Conservation (phyloP, 192 early-diverging fungal species). For the Jimgerdemannia flammicorona region DNA sequence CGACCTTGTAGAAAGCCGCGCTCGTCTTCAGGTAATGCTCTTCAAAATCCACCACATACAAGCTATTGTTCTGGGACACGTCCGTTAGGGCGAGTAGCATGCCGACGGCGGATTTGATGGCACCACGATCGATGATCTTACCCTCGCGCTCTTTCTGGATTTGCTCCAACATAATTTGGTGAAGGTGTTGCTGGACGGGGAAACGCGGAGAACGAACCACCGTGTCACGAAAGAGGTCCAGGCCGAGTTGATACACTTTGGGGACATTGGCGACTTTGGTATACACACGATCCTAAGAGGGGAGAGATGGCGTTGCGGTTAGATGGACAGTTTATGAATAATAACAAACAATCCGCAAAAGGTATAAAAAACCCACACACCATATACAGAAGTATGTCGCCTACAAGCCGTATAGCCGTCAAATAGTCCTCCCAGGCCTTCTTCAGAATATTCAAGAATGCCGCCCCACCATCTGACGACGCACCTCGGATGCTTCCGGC, state of each 20-base stretch:
- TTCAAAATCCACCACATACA: constrained; percentile 84
- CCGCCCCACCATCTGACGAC: constrained; percentile 29
- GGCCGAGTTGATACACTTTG: constrained; percentile 73
- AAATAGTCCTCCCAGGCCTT: constrained; percentile 85
- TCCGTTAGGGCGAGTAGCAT: constrained; percentile 73
- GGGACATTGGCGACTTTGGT: constrained; percentile 61
- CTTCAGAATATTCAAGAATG: constrained; percentile 66
- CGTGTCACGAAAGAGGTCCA: constrained; percentile 82
- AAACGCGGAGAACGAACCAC: constrained; percentile 55
- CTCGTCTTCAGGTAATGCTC: constrained; percentile 68
- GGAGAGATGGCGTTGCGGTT: too few species aligned
- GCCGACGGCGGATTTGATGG: constrained; percentile 62
- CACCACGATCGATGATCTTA: constrained; percentile 71
- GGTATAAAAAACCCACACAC: constrained; percentile 37
- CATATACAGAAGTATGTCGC: constrained; percentile 86
- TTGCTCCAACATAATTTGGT: constrained; percentile 66
- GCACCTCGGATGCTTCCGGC: not conserved
- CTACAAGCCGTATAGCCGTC: constrained; percentile 77
- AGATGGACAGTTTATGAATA: too few species aligned
- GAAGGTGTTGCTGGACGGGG: constrained; percentile 53
- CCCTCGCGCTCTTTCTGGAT: constrained; percentile 78
- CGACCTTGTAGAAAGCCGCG: constrained; percentile 59
- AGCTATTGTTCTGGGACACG: constrained; percentile 38
- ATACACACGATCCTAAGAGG: constrained; percentile 46
- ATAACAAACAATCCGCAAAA: not conserved